Evolutionary conservation across 2,329 filamentous ascomycete species (phyloP), one percentile per base, ranked within the genome.

Genomic region (Calonectria honghensis): DNA sequence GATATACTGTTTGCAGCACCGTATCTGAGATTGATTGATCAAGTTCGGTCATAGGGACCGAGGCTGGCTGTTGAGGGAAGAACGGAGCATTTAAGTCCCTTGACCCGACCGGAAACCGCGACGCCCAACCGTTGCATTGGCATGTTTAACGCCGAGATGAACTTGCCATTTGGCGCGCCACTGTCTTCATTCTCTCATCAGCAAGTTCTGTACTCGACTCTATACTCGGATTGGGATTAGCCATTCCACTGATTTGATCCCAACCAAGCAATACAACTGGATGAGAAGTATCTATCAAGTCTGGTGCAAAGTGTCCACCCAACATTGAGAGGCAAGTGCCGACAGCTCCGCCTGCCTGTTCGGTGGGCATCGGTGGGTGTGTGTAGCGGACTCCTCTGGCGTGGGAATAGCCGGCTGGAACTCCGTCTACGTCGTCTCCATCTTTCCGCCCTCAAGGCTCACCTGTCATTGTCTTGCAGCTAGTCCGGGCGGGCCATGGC

Each of bases 101-200:
- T 81, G 79, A 81, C 69, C 79, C 79, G 79, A 79, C 79, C 79
- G 79, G 78, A 66, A 70, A 32, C 61, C 69, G 73, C 72, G 67
- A 70, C 66, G 68, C 64, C 66, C 13, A 63, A 20, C 24, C 57
- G 14, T 14, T 61, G 6, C 13, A 14, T 27, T 41, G 20, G 57
- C 16, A 63, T 9, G 37, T 41, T 41, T 9, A 61, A 41, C 57
- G 24, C 13, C n/a, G 27, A 7, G 24, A 63, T 14, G 18, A 35
- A 16, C 24, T 37, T 27, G 24, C 18, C 20, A 24, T 16, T 31
- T 16, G 24, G 57, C 24, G 9, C 24, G 6, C 35, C 4, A 31
- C 11, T 29, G 24, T 18, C 24, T 24, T 29, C 18, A 41, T 63
- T n/a, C 24, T 16, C 27, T 18, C 5, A 63, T 41, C 20, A 9